Base-by-base conservation (phyloP, 2,329 filamentous ascomycete species). In the Penicillium sp. region DNA sequence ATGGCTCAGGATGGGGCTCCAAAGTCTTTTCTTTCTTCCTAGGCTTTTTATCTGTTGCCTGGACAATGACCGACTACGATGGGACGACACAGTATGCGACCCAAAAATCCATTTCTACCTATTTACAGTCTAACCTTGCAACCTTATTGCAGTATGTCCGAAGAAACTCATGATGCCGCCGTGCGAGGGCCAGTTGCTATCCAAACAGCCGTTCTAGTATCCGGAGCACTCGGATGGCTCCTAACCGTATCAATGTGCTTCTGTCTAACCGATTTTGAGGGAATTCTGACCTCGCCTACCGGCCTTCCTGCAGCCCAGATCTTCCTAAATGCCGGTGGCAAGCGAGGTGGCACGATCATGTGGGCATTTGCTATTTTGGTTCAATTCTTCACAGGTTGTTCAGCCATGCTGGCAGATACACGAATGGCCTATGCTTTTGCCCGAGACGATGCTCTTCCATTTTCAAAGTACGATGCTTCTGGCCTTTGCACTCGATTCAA, bases 1-100 rank as follows among this genome's bases (percentile, higher is more conserved):
- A 87, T 65, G 82, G 82, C 47, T 87, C 85, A 10, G 84, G 85
- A 26, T 87, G 84, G 84, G 80, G 80, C 11, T 84, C 79, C 22
- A 82, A 79, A 61, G 75, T 78, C 3, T 86, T 87, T 60, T 87
- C 85, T 0, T 87, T 87, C 62, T 75, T 87, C 10, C 74, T 87
- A 7, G 83, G 82, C 55, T 82, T 75, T 48, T 74, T 77, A 42
- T 68, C 66, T 11, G 72, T 77, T 9, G 72, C 73, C 40, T 76
- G 72, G 71, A 85, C 83, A n/a, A 87, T 88, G 84, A 88, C 85
- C 6, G 85, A 87, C 66, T 87, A 87, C 66, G 85, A 87, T 62
- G 84, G 82, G 44, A 88, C 85, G 11, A 86, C 85, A 6, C 85
- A 87, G 80, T 82, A 72, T 68, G 77, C 72, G 47, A 18, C 24